Evolutionary conservation across 352 stramenopile species (phyloP).

Genomic region (Pythium myriotylum): DNA sequence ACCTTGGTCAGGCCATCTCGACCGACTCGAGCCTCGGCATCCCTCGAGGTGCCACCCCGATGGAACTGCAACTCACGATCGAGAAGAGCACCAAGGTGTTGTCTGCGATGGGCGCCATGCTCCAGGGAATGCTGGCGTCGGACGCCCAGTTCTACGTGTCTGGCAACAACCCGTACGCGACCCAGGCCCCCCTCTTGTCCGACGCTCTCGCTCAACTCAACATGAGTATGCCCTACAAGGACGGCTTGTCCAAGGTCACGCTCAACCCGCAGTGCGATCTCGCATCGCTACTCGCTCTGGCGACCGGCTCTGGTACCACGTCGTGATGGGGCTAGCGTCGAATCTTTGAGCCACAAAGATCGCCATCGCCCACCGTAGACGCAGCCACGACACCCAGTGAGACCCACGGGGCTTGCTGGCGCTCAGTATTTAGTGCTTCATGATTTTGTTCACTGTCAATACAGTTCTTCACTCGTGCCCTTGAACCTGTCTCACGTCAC

Average conservation of each 20-base stretch:
- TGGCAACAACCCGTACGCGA: slow-evolving; percentile 30
- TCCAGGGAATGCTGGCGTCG: slow-evolving; percentile 5
- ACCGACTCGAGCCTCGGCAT: slow-evolving; percentile 7
- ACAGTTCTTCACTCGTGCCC: too few relatives aligned
- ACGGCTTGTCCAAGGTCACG: slow-evolving; percentile 25
- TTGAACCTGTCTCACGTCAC: too few relatives aligned
- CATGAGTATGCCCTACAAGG: slow-evolving; percentile 34
- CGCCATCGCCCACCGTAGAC: too few relatives aligned
- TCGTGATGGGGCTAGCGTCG: too few relatives aligned
- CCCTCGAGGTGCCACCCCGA: slow-evolving; percentile 6
- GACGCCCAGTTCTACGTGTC: slow-evolving; percentile 29
- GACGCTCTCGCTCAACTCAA: slow-evolving; percentile 31
- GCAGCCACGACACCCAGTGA: too few relatives aligned
- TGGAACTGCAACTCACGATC: slow-evolving; percentile 18
- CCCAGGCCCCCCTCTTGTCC: slow-evolving; percentile 22
- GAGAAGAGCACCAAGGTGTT: slow-evolving; percentile 5
- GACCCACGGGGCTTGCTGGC: too few relatives aligned
- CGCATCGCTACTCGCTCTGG: slow-evolving; percentile 7
- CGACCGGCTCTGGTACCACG: neutral
- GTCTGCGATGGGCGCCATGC: slow-evolving; percentile 10
- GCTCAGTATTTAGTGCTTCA: too few relatives aligned
- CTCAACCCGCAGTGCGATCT: slow-evolving; percentile 33
- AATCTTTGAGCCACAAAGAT: too few relatives aligned
- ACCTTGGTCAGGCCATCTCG: slow-evolving; percentile 22
- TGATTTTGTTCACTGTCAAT: too few relatives aligned